phyloP scores from a whole-genome alignment of 352 stramenopile species.

The Phytophthora litchii region DNA sequence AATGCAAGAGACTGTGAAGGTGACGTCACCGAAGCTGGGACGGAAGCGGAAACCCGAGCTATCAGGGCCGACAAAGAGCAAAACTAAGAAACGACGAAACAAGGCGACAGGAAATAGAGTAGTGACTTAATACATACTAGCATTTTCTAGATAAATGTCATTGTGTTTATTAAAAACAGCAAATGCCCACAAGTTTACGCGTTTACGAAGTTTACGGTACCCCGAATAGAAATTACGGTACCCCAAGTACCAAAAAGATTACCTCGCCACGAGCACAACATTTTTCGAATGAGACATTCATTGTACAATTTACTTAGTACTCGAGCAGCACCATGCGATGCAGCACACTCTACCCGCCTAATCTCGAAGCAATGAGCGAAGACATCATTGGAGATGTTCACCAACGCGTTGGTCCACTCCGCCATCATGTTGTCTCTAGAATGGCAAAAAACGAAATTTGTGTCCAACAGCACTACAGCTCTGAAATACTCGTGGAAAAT shows the following conservation, averaged over 20 bases:
- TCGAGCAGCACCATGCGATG: neutral
- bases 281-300: too few relatives aligned
- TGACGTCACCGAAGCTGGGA: constrained; percentile 1
- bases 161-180: too few relatives aligned
- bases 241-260: neutral
- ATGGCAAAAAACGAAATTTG: neutral
- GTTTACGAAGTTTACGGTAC: too few relatives aligned
- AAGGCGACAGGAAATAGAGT: constrained; percentile 17
- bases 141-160: neutral
- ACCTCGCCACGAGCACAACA: too few relatives aligned
- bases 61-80: constrained; percentile 20
- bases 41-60: constrained; percentile 14
- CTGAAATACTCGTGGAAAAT: too few relatives aligned
- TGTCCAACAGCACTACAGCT: neutral
- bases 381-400: constrained; percentile 6
- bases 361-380: neutral
- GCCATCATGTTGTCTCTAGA: neutral
- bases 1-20: neutral
- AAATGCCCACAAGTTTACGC: too few relatives aligned
- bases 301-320: too few relatives aligned
- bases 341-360: neutral
- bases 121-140: constrained; percentile 13
- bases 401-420: neutral
- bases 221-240: too few relatives aligned
- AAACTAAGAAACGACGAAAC: constrained; percentile 26